Conservation (phyloP, 176 grass and related monocot species). For the Poa pratensis region DNA sequence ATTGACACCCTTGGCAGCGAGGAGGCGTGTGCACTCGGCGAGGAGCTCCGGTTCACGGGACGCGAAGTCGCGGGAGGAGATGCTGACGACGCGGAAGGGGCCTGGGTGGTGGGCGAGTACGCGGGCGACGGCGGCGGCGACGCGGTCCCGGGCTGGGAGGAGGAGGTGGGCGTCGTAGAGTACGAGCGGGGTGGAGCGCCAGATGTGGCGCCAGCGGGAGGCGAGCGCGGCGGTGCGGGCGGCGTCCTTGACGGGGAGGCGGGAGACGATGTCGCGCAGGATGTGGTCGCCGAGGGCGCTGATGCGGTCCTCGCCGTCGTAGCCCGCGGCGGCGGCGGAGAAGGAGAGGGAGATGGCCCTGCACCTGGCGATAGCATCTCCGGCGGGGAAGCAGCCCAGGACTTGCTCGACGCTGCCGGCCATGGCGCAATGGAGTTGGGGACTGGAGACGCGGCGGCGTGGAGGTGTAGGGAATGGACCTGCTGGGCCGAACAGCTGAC, state of each 20-base stretch:
- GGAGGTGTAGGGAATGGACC: too few relatives aligned
- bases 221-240: slow-evolving; percentile 35
- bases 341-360: neutral
- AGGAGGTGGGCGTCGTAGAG: slow-evolving; percentile 27
- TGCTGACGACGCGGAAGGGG: neutral
- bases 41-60: neutral
- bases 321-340: neutral
- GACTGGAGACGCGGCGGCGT: too few relatives aligned
- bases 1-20: neutral
- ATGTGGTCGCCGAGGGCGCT: slow-evolving; percentile 34
- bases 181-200: slow-evolving; percentile 27
- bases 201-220: slow-evolving; percentile 32
- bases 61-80: neutral
- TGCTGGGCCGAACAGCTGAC: too few relatives aligned
- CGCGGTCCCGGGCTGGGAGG: neutral
- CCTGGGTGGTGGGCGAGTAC: neutral
- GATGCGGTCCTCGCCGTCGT: slow-evolving; percentile 24
- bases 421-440: neutral
- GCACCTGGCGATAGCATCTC: neutral
- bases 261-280: slow-evolving; percentile 19
- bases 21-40: neutral
- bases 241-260: slow-evolving; percentile 37
- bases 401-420: neutral
- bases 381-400: neutral
- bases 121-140: neutral